Evolutionary conservation across 2,329 filamentous ascomycete species (phyloP), one percentile per base, ranked within the genome.

Genomic region (Colletotrichum tamarilloi): DNA sequence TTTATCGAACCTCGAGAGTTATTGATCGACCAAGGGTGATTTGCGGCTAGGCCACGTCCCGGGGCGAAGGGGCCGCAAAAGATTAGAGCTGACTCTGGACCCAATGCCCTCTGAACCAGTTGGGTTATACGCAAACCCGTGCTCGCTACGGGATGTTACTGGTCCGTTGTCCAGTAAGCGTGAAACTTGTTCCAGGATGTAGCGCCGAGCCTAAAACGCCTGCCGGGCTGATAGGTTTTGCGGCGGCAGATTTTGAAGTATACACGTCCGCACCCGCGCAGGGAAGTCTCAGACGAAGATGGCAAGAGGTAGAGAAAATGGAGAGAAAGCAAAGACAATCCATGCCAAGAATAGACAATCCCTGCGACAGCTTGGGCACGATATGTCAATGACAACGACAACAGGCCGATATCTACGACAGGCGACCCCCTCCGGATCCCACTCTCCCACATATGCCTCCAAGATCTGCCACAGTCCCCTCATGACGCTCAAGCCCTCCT

Each of bases 171-270:
- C 35, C 22, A 67, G 63, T 60, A 60, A 62, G 63, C 56, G 26
- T 71, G 68, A 71, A 71, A 71, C 68, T 19, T 30, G 35, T 22
- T 53, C 55, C 32, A 24, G 38, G 60, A 55, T 32, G 22, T 42
- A 16, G n/a, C n/a, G 19, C 35, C 38, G 30, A 65, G 60, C 14
- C 32, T 58, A 16, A 69, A 65, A 64, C 52, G 49, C n/a, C 28
- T 22, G 38, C 38, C 38, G 38, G 38, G 38, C 38, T 42, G 38
- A 42, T 42, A 42, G 38, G 14, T 42, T 42, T 42, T 42, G 38
- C 38, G 38, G 38, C 38, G 38, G 38, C 38, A 42, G 38, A 6
- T 42, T 42, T 1, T 42, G 35, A 42, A 42, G 35, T 42, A 42
- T 42, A 42, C 35, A 42, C 35, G 35, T 42, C 35, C 14, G 35